Base-by-base conservation (phyloP, 768 basidiomycete species). In the Boletales sp. region DNA sequence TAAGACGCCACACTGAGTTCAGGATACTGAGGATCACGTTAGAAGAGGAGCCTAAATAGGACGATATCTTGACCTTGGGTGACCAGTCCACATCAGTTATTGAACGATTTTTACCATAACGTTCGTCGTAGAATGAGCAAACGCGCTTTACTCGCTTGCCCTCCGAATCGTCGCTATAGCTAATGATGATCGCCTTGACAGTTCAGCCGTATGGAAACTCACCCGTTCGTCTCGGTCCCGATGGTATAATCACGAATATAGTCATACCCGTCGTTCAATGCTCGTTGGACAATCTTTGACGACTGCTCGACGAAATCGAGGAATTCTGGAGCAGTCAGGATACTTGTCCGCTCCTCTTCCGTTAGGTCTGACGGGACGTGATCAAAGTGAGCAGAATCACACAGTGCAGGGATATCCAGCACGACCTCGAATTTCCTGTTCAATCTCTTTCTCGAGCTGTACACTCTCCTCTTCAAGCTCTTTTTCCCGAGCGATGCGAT, bases 31-130 rank as follows among this genome's bases (percentile, higher is more conserved):
- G 6, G 15, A 52, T 36, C 35, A 5, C 18, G 45, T 50, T 43
- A 53, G 45, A 40, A n/a, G 10, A 30, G 5, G 30, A 2, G 34
- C 21, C 32, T 18, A 12, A 34, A 15, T 2, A 35, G 24, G n/a
- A 50, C 24, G 15, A 40, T 21, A 41, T 18, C 49, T 70, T 46
- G 54, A 91, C 95, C 76, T 97, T 97, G 3, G 91, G 91, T 44
- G 94, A 97, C 97, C 97, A 99, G 61, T 97, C 95, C 12, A 97
- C 76, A 57, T 92, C 93, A 1, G 97, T 99, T 52, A 99, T 90
- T 7, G 94, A 95, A 46, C 97, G 75, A 63, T 95, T 94, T 69
- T 89, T 91, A 7, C 87, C 87, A 70, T 90, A 89, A 41, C 89
- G 78, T 63, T 97, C 92, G 62, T 97, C 94, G 56, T 77, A 86